Evolutionary conservation across 1,284 basidiomycete species (phyloP).

Genomic region (Fistulinella cinereoalba): DNA sequence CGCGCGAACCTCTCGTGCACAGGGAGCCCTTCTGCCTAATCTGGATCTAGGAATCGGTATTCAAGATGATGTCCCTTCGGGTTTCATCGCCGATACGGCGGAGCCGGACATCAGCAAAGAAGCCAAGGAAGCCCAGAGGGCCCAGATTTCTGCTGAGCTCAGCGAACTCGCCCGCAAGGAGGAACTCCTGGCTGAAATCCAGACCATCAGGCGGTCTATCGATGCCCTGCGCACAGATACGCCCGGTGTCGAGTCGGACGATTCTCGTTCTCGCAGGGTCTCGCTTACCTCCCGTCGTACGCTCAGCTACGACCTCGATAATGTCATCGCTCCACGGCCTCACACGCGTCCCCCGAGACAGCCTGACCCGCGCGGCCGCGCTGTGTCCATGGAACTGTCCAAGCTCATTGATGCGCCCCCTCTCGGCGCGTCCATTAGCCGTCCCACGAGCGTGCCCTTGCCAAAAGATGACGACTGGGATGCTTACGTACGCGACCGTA

Average conservation of each 20-base stretch:
- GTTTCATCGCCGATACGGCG: conserved; percentile 53
- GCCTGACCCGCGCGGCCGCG: conserved; percentile 60
- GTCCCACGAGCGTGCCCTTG: conserved; percentile 70
- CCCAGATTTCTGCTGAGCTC: conserved; percentile 43
- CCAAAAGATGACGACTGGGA: conserved; percentile 69
- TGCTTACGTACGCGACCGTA: conserved; percentile 73
- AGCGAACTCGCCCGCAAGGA: conserved; percentile 66
- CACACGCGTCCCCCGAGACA: conserved; percentile 67
- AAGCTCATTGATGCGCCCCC: conserved; percentile 43
- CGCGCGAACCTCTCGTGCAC: conserved; percentile 47
- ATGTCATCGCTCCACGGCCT: conserved; percentile 45
- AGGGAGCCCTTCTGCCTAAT: conserved; percentile 57
- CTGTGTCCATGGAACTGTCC: conserved; percentile 66
- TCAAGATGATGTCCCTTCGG: conserved; percentile 66
- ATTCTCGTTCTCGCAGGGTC: conserved; percentile 57
- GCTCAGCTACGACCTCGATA: conserved; percentile 59
- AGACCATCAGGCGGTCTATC: conserved; percentile 73
- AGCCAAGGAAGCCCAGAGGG: conserved; percentile 38
- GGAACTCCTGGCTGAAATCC: conserved; percentile 70
- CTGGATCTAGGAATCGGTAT: conserved; percentile 73
- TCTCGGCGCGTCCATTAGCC: conserved; percentile 52
- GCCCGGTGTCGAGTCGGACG: conserved; percentile 53
- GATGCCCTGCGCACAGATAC: conserved; percentile 68
- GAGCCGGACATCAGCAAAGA: conserved; percentile 31
- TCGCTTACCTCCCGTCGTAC: conserved; percentile 66